These are phyloP conservation scores for Mortierella sp. DNA, from an alignment of 371 early-diverging fungal species.

Conservation along the genomic window DNA sequence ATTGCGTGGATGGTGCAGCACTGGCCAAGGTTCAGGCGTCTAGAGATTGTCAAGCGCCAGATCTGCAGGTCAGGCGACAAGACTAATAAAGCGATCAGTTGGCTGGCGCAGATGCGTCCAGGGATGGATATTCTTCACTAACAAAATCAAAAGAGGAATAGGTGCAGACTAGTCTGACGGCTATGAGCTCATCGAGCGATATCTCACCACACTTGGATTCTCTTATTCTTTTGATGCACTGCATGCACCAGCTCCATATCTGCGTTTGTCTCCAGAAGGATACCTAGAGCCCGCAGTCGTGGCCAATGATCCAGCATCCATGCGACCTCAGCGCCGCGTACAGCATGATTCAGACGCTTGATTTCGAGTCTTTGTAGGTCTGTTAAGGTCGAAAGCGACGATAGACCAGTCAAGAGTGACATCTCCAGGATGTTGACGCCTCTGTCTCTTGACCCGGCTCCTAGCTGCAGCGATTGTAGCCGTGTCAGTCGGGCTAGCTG, in stretches of 20 bases:
- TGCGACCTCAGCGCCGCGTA: slow-evolving; percentile 15
- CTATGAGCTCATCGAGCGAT: no score
- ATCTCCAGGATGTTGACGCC: slow-evolving; percentile 36
- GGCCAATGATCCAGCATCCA: slow-evolving; percentile 40
- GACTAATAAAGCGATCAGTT: slow-evolving; percentile 42
- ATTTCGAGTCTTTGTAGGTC: slow-evolving; percentile 18
- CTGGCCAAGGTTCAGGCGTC: slow-evolving; percentile 23
- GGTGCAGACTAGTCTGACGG: no score
- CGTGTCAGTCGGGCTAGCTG: slow-evolving; percentile 17
- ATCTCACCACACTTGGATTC: slow-evolving; percentile 26
- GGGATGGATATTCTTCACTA: slow-evolving; percentile 31
- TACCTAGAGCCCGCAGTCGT: slow-evolving; percentile 13
- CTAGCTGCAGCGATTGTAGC: slow-evolving; percentile 13
- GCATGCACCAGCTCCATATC: slow-evolving; percentile 25
- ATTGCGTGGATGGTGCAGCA: slow-evolving; percentile 34
- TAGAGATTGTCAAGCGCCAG: slow-evolving; percentile 18
- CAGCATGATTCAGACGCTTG: slow-evolving; percentile 30
- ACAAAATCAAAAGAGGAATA: no score
- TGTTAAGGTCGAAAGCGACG: slow-evolving; percentile 9
- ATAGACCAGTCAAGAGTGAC: slow-evolving; percentile 34
- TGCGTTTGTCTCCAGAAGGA: slow-evolving; percentile 20
- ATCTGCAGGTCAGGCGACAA: slow-evolving; percentile 1
- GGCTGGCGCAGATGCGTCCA: slow-evolving; percentile 36
- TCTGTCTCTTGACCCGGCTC: slow-evolving; percentile 36
- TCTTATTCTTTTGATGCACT: neutral